Evolutionary conservation across 139 green algal species (phyloP).

Genomic region (Closterium sp.): DNA sequence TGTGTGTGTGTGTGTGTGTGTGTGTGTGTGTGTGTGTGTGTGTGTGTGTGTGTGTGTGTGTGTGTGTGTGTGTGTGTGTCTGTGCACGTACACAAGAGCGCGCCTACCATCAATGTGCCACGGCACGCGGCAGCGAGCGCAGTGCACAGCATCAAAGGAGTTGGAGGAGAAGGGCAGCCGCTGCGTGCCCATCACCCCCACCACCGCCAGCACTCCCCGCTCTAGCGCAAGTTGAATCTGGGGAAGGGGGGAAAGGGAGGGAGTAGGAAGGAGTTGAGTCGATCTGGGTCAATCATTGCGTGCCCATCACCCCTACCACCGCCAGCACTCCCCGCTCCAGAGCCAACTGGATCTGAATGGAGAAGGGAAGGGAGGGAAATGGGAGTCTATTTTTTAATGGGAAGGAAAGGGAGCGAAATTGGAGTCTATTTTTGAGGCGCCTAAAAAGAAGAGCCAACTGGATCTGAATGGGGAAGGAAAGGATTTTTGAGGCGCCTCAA

Average conservation of each 20-base stretch:
- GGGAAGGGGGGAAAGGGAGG: no score
- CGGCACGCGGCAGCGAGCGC: conserved; percentile 24
- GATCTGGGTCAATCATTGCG: conserved; percentile 2
- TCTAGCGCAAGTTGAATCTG: conserved; percentile 37
- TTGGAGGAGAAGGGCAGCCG: conserved; percentile 28
- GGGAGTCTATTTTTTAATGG: no score
- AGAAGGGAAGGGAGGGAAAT: neutral
- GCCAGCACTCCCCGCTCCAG: conserved; percentile 20
- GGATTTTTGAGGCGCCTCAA: no score
- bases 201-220: neutral
- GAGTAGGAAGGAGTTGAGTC: neutral
- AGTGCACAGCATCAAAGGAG: conserved; percentile 41
- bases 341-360: conserved; percentile 5
- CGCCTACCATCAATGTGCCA: conserved; percentile 35
- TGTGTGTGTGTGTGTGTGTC: neutral
- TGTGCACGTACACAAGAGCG: neutral
- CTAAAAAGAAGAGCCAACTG: neutral
- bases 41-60: neutral
- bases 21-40: neutral
- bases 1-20: neutral
- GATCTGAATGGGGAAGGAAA: neutral
- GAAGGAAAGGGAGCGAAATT: no score
- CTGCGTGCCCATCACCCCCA: conserved; percentile 24
- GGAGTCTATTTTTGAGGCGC: no score
- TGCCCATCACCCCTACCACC: conserved; percentile 26